phyloP scores from a whole-genome alignment of 2,329 filamentous ascomycete species.

The Aspergillus sclerotialis region DNA sequence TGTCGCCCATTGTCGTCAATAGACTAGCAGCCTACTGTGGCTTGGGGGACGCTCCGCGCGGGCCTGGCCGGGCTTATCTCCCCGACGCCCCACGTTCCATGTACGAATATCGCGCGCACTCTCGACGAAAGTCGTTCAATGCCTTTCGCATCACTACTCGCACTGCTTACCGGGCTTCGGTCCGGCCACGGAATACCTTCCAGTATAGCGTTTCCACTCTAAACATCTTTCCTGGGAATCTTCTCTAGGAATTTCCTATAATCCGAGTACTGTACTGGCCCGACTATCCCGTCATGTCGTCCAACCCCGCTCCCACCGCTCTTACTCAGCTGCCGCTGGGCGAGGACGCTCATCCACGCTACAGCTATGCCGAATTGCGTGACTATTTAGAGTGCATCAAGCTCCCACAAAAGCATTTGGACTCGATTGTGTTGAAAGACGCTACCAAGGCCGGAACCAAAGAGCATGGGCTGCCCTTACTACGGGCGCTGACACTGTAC shows the following conservation, averaged over 20 bases:
- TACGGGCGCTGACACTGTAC: slow-evolving; percentile 9
- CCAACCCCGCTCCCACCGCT: slow-evolving; percentile 2
- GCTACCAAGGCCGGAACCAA: slow-evolving; percentile 3
- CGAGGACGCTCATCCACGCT: slow-evolving; percentile 4
- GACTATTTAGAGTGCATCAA: slow-evolving; percentile 11
- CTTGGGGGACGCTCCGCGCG: background rate
- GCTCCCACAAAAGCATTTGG: slow-evolving; percentile 7
- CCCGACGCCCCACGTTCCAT: background rate
- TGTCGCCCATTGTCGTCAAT: background rate
- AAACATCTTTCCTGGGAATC: background rate
- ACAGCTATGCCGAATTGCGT: slow-evolving; percentile 6
- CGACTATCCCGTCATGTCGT: slow-evolving; percentile 9
- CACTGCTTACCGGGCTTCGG: background rate
- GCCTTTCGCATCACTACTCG: background rate
- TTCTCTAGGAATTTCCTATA: background rate
- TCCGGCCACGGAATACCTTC: slow-evolving; percentile 1
- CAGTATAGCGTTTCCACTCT: background rate
- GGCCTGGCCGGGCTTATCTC: slow-evolving; percentile 1
- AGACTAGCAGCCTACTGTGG: background rate
- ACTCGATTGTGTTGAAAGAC: slow-evolving; percentile 5
- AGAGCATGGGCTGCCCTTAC: slow-evolving; percentile 9
- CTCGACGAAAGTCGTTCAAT: background rate
- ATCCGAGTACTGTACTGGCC: background rate
- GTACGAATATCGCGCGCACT: background rate
- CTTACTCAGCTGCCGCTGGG: slow-evolving; percentile 5